Conservation (phyloP, 176 grass and related monocot species). For the Bonia amplexicaulis region DNA sequence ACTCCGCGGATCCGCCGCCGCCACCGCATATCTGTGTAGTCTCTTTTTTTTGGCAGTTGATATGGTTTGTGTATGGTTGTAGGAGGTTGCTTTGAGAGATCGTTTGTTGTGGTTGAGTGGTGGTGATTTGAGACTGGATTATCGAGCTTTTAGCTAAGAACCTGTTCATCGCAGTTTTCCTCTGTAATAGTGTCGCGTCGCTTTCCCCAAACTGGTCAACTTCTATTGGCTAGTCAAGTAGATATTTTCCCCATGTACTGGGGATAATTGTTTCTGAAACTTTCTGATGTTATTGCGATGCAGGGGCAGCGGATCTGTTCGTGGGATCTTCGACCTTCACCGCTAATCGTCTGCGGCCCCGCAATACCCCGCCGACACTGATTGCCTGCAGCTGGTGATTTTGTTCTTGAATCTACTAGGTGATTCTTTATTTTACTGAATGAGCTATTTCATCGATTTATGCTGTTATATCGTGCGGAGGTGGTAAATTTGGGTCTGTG, state of each 20-base stretch:
- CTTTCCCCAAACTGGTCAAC: slow-evolving; percentile 15
- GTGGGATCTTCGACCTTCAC: neutral
- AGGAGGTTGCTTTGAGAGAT: neutral
- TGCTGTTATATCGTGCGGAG: neutral
- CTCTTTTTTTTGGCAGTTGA: neutral
- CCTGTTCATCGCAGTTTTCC: neutral
- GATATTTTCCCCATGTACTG: slow-evolving; percentile 16
- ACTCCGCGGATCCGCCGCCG: neutral
- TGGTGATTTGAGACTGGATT: neutral
- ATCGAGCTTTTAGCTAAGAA: neutral
- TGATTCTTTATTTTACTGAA: neutral
- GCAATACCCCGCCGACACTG: neutral
- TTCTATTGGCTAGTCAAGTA: slow-evolving; percentile 7
- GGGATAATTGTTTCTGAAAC: neutral
- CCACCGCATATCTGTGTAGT: neutral
- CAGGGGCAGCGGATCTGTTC: slow-evolving; percentile 19
- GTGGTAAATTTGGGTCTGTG: neutral
- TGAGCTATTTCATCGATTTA: neutral
- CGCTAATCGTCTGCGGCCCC: neutral
- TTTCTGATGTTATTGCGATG: slow-evolving; percentile 12
- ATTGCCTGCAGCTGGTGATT: neutral
- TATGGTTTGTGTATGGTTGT: neutral
- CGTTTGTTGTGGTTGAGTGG: neutral
- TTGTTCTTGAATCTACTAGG: neutral
- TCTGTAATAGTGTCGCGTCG: neutral